Evolutionary conservation across 2,329 filamentous ascomycete species (phyloP).

Genomic region (Helotiales sp.): DNA sequence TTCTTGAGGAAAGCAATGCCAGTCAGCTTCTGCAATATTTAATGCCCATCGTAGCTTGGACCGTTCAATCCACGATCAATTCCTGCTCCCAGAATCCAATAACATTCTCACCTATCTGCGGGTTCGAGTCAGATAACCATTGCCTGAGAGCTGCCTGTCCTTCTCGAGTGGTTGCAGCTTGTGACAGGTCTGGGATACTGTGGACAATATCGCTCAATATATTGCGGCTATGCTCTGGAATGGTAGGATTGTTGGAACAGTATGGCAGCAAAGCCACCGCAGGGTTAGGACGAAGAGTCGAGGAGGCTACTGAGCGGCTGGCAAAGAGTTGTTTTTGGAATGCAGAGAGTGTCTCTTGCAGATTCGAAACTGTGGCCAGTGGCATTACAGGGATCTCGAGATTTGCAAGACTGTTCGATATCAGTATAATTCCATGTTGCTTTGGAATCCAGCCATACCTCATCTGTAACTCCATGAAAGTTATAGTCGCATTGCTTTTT

Average conservation of each 20-base stretch:
- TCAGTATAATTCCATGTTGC: constrained; percentile 19
- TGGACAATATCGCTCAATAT: constrained; percentile 34
- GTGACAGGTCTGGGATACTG: constrained; percentile 29
- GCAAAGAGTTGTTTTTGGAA: constrained; percentile 30
- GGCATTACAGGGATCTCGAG: constrained; percentile 35
- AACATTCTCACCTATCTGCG: constrained; percentile 25
- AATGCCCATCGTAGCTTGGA: background rate
- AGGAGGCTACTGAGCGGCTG: constrained; percentile 1
- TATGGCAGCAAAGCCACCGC: constrained; percentile 29
- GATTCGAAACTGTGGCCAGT: constrained; percentile 22
- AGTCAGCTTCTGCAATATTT: too few species aligned
- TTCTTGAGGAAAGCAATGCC: too few species aligned
- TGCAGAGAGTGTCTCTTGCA: constrained; percentile 25
- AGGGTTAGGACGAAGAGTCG: constrained; percentile 8
- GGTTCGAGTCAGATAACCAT: constrained; percentile 23
- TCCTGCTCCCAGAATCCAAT: constrained; percentile 35
- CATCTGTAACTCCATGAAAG: constrained; percentile 33
- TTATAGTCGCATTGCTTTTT: constrained; percentile 25
- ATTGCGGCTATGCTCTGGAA: constrained; percentile 35
- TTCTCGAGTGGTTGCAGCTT: constrained; percentile 25
- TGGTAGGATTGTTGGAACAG: constrained; percentile 28
- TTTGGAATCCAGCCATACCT: constrained; percentile 21
- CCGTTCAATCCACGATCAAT: constrained; percentile 24
- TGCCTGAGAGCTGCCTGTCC: constrained; percentile 26
- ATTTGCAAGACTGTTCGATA: constrained; percentile 19